phyloP scores from a whole-genome alignment of 371 early-diverging fungal species.

The Actinomucor elegans region DNA sequence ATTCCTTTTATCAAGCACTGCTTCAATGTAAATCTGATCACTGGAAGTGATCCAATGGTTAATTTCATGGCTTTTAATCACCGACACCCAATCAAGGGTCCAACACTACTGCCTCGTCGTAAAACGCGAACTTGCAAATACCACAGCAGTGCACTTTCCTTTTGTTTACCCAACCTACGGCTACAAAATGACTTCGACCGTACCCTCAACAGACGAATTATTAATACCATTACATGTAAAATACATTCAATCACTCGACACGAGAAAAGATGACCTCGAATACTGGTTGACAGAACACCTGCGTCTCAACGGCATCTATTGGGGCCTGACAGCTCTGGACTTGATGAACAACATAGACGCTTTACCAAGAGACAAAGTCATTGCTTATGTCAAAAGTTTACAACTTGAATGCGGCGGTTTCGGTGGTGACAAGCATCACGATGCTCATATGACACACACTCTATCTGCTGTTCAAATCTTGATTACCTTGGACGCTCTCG shows the following conservation, averaged over 20 bases:
- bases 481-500: conserved; percentile 78
- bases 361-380: conserved; percentile 71
- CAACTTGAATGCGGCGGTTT: conserved; percentile 89
- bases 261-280: conserved; percentile 80
- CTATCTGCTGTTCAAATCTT: conserved; percentile 94
- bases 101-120: no score
- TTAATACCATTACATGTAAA: conserved; percentile 66
- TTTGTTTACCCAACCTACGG: no score
- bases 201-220: conserved; percentile 10
- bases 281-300: conserved; percentile 94
- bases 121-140: no score
- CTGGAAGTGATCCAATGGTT: no score
- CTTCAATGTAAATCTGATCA: no score
- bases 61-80: no score
- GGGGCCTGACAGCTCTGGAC: conserved; percentile 88
- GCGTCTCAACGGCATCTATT: conserved; percentile 90
- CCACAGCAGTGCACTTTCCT: no score
- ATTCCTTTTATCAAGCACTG: no score
- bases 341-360: conserved; percentile 72
- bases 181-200: no score
- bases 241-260: conserved; percentile 79
- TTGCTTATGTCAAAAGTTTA: conserved; percentile 77
- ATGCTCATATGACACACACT: conserved; percentile 92
- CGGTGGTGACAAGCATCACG: conserved; percentile 87
- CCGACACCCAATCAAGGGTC: no score